These are phyloP conservation scores for Thermomucor indicae-seudaticae DNA, from an alignment of 371 early-diverging fungal genomes.

Conservation along the genomic window DNA sequence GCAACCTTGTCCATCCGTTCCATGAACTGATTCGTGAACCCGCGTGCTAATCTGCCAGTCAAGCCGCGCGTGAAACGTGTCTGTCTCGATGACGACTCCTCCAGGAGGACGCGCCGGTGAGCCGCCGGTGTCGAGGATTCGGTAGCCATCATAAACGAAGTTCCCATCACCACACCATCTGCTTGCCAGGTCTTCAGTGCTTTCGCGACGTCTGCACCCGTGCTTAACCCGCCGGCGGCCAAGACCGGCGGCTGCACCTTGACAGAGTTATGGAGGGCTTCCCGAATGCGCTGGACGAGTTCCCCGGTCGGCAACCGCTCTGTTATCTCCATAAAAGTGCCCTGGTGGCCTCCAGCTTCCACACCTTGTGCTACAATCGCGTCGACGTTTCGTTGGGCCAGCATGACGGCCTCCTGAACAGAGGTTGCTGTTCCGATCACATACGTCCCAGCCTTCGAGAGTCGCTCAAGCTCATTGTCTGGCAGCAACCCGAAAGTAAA, in stretches of 20 bases:
- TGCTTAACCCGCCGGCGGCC: conserved; percentile 42
- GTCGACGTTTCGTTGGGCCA: conserved; percentile 31
- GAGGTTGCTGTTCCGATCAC: conserved; percentile 45
- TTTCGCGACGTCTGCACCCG: conserved; percentile 14
- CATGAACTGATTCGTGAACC: conserved; percentile 33
- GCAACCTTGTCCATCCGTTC: conserved; percentile 18
- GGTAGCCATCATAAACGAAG: conserved; percentile 34
- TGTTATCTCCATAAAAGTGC: conserved; percentile 23
- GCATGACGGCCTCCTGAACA: conserved; percentile 25
- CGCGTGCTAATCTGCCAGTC: conserved; percentile 33
- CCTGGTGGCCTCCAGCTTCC: conserved; percentile 46
- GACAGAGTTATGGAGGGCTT: conserved; percentile 1
- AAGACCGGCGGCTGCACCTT: conserved; percentile 16
- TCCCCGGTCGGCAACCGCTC: conserved; percentile 16
- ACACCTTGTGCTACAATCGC: conserved; percentile 39
- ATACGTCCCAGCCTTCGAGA: conserved; percentile 27
- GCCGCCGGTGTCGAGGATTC: conserved; percentile 25
- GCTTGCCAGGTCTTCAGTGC: conserved; percentile 17
- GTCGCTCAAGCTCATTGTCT: conserved; percentile 13
- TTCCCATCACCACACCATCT: conserved; percentile 38
- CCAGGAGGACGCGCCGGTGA: conserved; percentile 23
- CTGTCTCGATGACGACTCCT: not conserved
- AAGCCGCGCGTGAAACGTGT: conserved; percentile 28
- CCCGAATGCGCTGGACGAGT: conserved; percentile 12
- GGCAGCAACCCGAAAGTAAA: conserved; percentile 43